Conservation (phyloP, 2,329 filamentous ascomycete genomes). For the Fusarium sp. region DNA sequence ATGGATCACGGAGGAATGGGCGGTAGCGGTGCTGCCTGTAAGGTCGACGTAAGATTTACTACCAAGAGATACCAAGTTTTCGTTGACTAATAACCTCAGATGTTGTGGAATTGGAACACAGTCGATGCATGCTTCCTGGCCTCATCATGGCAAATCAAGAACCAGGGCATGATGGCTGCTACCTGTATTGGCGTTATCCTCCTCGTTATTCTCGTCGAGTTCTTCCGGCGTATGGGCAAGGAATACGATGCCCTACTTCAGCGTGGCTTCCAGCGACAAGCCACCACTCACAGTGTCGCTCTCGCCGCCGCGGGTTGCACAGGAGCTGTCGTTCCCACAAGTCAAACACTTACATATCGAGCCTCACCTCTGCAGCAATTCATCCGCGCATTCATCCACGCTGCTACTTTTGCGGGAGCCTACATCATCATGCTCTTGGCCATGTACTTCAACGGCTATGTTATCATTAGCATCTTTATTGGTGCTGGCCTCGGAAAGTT, state of each 20-base stretch:
- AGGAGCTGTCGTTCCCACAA: conserved; percentile 37
- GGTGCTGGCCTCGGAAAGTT: conserved; percentile 64
- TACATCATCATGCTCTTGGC: conserved; percentile 80
- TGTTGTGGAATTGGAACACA: conserved; percentile 84
- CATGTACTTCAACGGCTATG: conserved; percentile 74
- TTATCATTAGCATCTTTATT: conserved; percentile 80
- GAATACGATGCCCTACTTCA: conserved; percentile 77
- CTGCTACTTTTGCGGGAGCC: conserved; percentile 76
- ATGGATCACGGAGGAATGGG: conserved; percentile 36
- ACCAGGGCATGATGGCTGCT: conserved; percentile 77
- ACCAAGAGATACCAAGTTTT: not conserved
- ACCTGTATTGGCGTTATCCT: conserved; percentile 80
- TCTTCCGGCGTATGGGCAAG: conserved; percentile 74
- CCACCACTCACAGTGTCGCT: conserved; percentile 39
- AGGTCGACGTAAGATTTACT: conserved; percentile 45
- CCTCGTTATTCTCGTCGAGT: conserved; percentile 77
- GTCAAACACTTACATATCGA: conserved; percentile 53
- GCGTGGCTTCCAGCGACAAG: conserved; percentile 56
- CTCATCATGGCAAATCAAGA: conserved; percentile 76
- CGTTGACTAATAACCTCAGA: conserved; percentile 56
- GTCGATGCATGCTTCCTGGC: conserved; percentile 79
- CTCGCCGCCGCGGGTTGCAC: conserved; percentile 33
- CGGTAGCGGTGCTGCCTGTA: conserved; percentile 42
- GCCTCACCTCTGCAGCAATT: conserved; percentile 73
- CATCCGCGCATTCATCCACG: conserved; percentile 73